A percentile compares a stretch with the other conserved stretches of the same genome.
These are phyloP conservation scores for Leccinellum rugosiceps DNA, from an alignment of 768 basidiomycete species.

Conservation along the genomic window DNA sequence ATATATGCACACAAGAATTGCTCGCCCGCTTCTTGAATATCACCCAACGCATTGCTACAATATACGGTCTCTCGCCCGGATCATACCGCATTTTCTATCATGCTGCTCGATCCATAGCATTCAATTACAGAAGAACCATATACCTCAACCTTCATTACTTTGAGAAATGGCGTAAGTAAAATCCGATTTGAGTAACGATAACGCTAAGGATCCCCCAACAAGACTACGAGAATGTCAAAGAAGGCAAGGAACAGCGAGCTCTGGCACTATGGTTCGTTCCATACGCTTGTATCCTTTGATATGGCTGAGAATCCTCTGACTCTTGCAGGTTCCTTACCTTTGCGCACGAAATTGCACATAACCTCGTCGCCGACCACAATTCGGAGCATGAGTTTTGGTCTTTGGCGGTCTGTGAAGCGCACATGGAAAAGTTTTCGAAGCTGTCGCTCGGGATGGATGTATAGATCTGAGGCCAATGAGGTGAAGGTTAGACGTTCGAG, in stretches of 20 bases:
- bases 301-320: neutral
- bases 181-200: neutral
- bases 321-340: neutral
- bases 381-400: neutral
- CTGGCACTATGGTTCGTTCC: neutral
- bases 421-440: neutral
- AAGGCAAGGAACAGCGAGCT: neutral
- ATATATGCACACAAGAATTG: constrained; percentile 29
- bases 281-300: neutral
- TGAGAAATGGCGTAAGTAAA: neutral
- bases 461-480: too few relatives aligned
- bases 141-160: neutral
- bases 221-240: neutral
- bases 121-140: neutral
- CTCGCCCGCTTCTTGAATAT: constrained; percentile 71
- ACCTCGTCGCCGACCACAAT: neutral
- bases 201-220: neutral
- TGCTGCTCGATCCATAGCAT: neutral
- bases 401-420: neutral
- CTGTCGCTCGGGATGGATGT: neutral
- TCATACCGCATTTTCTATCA: neutral
- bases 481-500: too few relatives aligned
- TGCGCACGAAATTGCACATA: neutral
- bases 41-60: constrained; percentile 53
- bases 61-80: constrained; percentile 64